phyloP scores from a whole-genome alignment of 139 green algal genomes.

The Pleodorina starrii region DNA sequence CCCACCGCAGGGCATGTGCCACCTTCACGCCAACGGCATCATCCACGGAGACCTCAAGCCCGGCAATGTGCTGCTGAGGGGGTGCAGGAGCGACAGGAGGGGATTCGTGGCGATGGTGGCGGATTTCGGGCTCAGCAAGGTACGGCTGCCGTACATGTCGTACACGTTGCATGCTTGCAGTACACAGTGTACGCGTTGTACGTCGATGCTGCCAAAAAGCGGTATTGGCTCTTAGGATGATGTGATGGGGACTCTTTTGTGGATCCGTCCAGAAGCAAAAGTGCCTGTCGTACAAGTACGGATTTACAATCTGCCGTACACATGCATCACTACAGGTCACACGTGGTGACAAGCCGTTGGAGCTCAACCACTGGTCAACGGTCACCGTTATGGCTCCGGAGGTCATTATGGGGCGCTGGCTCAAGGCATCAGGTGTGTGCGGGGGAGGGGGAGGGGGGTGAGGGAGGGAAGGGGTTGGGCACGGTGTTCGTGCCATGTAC shows the following conservation, averaged over 20 bases:
- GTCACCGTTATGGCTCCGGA: conserved; percentile 36
- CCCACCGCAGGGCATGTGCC: conserved; percentile 35
- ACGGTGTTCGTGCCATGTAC: too few relatives aligned
- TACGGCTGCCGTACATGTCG: neutral
- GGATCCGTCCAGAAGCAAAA: too few relatives aligned
- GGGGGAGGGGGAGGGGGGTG: too few relatives aligned
- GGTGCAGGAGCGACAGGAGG: conserved; percentile 24
- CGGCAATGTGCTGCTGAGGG: conserved; percentile 47
- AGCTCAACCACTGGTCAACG: conserved; percentile 17
- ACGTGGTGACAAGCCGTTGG: conserved; percentile 12
- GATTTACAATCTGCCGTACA: too few relatives aligned
- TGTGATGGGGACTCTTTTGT: too few relatives aligned
- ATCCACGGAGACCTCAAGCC: conserved; percentile 50
- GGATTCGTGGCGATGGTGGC: conserved; percentile 37
- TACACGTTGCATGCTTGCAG: neutral
- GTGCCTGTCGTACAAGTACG: too few relatives aligned
- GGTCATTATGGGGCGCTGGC: conserved; percentile 32
- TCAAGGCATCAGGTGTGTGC: too few relatives aligned
- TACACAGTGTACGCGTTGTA: too few relatives aligned
- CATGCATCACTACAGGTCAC: neutral
- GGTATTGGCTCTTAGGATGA: too few relatives aligned
- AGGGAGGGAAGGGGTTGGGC: too few relatives aligned
- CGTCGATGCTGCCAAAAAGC: too few relatives aligned
- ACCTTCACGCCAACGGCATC: conserved; percentile 50
- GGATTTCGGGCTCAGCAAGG: conserved; percentile 46